These are phyloP conservation scores for Jatropha curcas DNA, from an alignment of 345 rosid species.

Conservation along the genomic window DNA sequence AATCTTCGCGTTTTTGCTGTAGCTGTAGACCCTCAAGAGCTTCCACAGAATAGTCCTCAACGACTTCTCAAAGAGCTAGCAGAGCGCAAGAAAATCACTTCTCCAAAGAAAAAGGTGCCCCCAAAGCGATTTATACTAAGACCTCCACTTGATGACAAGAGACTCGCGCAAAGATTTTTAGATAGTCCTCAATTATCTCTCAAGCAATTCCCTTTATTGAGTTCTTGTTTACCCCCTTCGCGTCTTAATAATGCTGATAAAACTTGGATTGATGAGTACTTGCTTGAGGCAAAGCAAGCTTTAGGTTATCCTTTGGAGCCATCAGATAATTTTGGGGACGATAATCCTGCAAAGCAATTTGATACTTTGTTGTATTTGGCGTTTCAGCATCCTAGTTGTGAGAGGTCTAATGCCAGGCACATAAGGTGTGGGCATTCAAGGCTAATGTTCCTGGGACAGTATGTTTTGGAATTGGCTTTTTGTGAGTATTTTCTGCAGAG, in stretches of 20 bases:
- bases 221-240: slow-evolving; percentile 87
- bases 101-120: slow-evolving; percentile 68
- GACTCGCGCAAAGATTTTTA: slow-evolving; percentile 66
- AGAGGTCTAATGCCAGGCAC: slow-evolving; percentile 78
- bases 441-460: slow-evolving; percentile 81
- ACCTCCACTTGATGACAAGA: slow-evolving; percentile 90
- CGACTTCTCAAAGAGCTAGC: slow-evolving; percentile 91
- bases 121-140: slow-evolving; percentile 70
- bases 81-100: slow-evolving; percentile 64
- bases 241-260: slow-evolving; percentile 77
- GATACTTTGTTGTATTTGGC: slow-evolving; percentile 80
- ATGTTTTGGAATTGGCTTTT: slow-evolving; percentile 81
- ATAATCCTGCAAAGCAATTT: slow-evolving; percentile 93
- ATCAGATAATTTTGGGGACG: slow-evolving; percentile 59
- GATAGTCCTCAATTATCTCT: slow-evolving; percentile 89
- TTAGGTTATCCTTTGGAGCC: slow-evolving; percentile 82
- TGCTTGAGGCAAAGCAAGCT: slow-evolving; percentile 92
- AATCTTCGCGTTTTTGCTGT: slow-evolving; percentile 49
- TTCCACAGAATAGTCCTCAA: slow-evolving; percentile 79
- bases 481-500: slow-evolving; percentile 85
- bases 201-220: slow-evolving; percentile 75
- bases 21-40: slow-evolving; percentile 58
- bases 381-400: slow-evolving; percentile 89
- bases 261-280: slow-evolving; percentile 89
- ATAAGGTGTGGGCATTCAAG: slow-evolving; percentile 85